A percentile compares a stretch with the other conserved stretches of the same genome.
Conservation (phyloP, 768 basidiomycete species). For the Filobasidium wieringae region DNA sequence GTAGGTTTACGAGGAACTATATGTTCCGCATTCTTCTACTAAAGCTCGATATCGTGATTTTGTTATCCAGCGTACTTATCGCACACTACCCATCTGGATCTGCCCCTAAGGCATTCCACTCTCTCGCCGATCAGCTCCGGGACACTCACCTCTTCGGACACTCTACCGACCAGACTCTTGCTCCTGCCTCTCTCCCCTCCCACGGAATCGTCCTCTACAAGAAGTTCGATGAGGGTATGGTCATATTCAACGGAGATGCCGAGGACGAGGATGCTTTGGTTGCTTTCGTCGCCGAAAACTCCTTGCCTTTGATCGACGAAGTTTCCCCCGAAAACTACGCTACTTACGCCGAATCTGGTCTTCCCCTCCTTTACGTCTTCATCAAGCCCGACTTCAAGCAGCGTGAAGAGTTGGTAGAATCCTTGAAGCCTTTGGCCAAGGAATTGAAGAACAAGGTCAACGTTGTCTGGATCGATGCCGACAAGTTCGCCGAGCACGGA, state of each 20-base stretch:
- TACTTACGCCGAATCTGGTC: constrained; percentile 62
- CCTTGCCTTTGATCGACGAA: constrained; percentile 79
- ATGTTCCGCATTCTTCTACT: too few relatives aligned
- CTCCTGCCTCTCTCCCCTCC: constrained; percentile 54
- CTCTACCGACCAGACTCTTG: constrained; percentile 53
- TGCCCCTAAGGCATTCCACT: constrained; percentile 63
- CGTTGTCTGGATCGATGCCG: constrained; percentile 96
- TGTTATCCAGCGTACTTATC: constrained; percentile 51
- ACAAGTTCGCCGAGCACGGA: constrained; percentile 90
- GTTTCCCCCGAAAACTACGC: constrained; percentile 90
- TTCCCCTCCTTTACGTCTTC: constrained; percentile 92
- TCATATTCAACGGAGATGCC: constrained; percentile 26
- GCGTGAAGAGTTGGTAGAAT: constrained; percentile 54
- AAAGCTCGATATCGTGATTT: not conserved
- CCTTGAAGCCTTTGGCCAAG: constrained; percentile 63
- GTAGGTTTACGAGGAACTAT: constrained; percentile 19
- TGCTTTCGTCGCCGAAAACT: constrained; percentile 68
- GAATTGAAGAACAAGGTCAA: constrained; percentile 77
- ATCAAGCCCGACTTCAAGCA: constrained; percentile 60
- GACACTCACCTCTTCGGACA: constrained; percentile 90
- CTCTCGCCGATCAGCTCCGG: constrained; percentile 71
- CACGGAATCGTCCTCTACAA: constrained; percentile 78
- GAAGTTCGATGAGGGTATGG: constrained; percentile 68
- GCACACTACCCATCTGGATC: constrained; percentile 71
- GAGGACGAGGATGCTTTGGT: constrained; percentile 49